Evolutionary conservation across 352 stramenopile species (phyloP), one percentile per base, ranked within the genome.

Genomic region (Pseudoperonospora humuli): DNA sequence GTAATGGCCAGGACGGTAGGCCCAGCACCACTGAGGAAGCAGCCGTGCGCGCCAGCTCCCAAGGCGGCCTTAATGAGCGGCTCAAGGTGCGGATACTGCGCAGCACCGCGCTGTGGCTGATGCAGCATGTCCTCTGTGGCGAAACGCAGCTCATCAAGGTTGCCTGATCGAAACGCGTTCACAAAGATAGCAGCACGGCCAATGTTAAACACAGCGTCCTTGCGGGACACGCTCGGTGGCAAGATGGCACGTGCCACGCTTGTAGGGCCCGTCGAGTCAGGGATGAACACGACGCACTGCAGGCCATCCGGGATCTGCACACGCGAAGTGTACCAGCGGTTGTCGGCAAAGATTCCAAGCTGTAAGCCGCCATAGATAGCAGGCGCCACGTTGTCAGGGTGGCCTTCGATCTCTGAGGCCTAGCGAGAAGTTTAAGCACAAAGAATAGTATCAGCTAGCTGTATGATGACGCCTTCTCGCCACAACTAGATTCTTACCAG

Each of bases 311-410:
- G 95, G 57, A 95, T 92, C 52, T 95, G 79, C 27, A 98, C 91
- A 41, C 96, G 90, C 75, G 97, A 97, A 9, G 95, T 98, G 47
- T 96, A 86, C 96, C 96, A 99, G 40, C 95, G 91, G 46, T 96
- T 80, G 48, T 97, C 94, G 32, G 93, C 97, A 36, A 82, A 80
- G 48, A 93, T 89, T 21, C 81, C 81, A 50, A 99, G 78, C 77
- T 99, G 96, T 52, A 98, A 84, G 17, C 96, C 96, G 41, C 96
- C 96, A 60, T 99, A 99, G 60, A 99, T 98, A 10, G 92, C 95
- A 0, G 96, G 96, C 33, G 96, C 95, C 10, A 99, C 96, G 61
- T 99, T 99, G 70, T 99, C 96, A 1, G 96, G 96, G 75, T 99
- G 96, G 14, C 96, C 96, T 53, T 99, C 96, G 49, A 99, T 99